These are phyloP conservation scores for Vickermania ingenoplastis DNA, from an alignment of 208 protist genomes.

Conservation along the genomic window DNA sequence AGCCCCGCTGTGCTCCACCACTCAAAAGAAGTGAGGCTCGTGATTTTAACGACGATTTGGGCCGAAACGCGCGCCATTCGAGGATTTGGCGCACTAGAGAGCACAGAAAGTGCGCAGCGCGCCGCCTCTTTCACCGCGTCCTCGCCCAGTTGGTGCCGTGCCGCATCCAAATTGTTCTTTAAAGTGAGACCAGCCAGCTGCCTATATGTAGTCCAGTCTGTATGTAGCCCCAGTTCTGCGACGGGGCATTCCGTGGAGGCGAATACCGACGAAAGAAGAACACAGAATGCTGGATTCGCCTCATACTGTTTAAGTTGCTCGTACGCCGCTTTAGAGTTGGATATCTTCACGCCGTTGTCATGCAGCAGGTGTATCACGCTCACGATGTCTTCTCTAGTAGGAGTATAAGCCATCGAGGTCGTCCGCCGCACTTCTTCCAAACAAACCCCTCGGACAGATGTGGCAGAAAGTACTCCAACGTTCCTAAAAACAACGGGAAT, in stretches of 20 bases:
- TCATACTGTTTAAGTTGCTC: constrained; percentile 70
- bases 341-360: constrained; percentile 73
- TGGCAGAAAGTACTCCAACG: too few species aligned
- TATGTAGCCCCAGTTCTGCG: constrained; percentile 23
- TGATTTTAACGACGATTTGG: constrained; percentile 80
- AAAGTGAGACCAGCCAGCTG: constrained; percentile 73
- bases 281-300: constrained; percentile 68
- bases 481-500: too few species aligned
- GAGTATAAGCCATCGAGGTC: constrained; percentile 14
- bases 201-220: constrained; percentile 57
- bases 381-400: constrained; percentile 44
- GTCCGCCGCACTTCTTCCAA: too few species aligned
- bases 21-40: constrained; percentile 62
- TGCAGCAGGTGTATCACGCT: constrained; percentile 67
- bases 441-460: too few species aligned
- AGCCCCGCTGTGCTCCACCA: constrained; percentile 59
- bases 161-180: constrained; percentile 73
- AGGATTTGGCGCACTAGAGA: constrained; percentile 41
- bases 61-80: constrained; percentile 59
- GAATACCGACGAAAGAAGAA: constrained; percentile 65
- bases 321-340: constrained; percentile 77
- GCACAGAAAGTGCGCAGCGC: constrained; percentile 32
- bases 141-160: constrained; percentile 59
- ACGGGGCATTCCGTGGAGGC: constrained; percentile 41
- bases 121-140: constrained; percentile 62